Evolutionary conservation across 75 land plant genomes (phyloP), one percentile per base, ranked within the genome.

Genomic region (Cryptomeria japonica): DNA sequence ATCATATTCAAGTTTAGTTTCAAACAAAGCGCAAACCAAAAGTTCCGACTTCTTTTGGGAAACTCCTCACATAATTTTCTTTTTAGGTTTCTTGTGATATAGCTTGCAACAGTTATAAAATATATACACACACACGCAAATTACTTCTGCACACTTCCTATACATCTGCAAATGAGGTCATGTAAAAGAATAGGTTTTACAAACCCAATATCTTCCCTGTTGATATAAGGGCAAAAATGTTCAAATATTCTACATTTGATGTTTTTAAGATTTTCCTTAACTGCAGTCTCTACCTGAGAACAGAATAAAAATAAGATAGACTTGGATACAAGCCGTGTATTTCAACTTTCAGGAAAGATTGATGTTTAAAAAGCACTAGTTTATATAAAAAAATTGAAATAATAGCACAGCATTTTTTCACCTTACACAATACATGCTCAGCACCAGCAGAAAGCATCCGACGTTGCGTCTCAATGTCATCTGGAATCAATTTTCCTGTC

Each of bases 351-450:
- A 32, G 15, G 37, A 15, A 73, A 11, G 37, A 32, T 32, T 73
- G 77, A 34, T 34, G 12, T 73, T 73, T 22, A 3, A 73, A 32
- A 73, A 73, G 34, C 77, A 73, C 3, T 1, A 80, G 12, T 2
- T 80, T 80, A n/a, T 80, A 80, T 44, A 14, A 80, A 28, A 80
- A 25, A 19, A 28, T 80, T 15, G 49, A 42, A 80, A 25, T 22
- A 73, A 37, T 8, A 11, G 83, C 31, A 42, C 12, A 44, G 12
- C 28, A 39, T 55, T 84, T 49, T 55, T 73, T 37, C 86, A 53
- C 96, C 96, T 94, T 94, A 70, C 80, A 80, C 28, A 96, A 72
- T 37, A 95, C 93, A 89, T 90, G 88, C 82, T 95, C 97, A 84
- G 93, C 93, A 87, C 91, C 91, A 88, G 89, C 75, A 88, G 90